Base-by-base conservation (phyloP, 305 asterid species). In the Fraxinus nigra region DNA sequence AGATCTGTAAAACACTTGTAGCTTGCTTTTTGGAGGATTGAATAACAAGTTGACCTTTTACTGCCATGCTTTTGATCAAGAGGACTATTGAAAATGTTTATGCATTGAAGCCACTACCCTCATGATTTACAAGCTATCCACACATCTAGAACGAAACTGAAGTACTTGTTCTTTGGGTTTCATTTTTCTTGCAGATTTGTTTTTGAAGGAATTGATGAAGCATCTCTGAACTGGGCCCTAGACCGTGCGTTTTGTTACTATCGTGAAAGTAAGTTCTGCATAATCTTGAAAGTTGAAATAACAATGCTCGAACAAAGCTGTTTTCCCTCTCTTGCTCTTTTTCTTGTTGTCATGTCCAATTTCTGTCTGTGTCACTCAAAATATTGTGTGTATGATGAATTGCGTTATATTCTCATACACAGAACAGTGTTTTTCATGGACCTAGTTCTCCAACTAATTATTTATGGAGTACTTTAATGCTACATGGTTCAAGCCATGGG, bases 191-290 rank as follows among this genome's bases (percentile, higher is more conserved):
- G 84, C 90, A 94, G 96, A 82, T 93, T 93, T 84, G 94, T 94
- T 79, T 94, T 94, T 51, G 92, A 94, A 87, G 98, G 97, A 87
- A 93, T 92, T 46, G 95, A 93, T 80, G 96, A 92, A 82, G 92
- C 89, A 22, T 94, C 97, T 70, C 79, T 92, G 73, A 87, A 87
- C 86, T 7, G 81, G 79, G 91, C 96, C 56, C 84, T 94, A 28
- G 95, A 89, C 54, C 97, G 97, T 51, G 96, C 97, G 13, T 88
- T 93, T 84, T 82, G 83, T 59, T 88, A 84, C 86, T 94, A 92
- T 85, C 81, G 77, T 59, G 89, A 91, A 76, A 91, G 98, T 94
- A 89, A 89, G 95, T 46, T 28, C 35, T 24, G 61, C 34, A 3
- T 9, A 2, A 28, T 35, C 9, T 80, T 76, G 30, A 26, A 22